Evolutionary conservation across 2,329 filamentous ascomycete genomes (phyloP).

Genomic region (Colletotrichum theobromicola): DNA sequence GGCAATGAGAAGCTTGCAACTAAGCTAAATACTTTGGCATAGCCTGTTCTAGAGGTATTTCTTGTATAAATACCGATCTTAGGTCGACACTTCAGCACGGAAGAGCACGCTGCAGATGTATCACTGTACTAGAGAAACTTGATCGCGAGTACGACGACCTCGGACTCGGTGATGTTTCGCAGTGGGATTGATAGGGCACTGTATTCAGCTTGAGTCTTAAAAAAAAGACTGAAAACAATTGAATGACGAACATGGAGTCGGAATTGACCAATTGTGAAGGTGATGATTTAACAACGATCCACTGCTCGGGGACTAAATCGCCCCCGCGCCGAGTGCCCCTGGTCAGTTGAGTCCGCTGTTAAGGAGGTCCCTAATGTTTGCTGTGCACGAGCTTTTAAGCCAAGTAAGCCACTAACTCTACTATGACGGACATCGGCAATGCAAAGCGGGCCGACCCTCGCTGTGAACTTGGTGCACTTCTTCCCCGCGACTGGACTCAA

Average conservation of each 20-base stretch:
- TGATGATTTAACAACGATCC: background rate
- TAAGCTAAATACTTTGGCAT: background rate
- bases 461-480: background rate
- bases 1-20: background rate
- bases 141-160: background rate
- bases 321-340: background rate
- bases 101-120: background rate
- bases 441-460: background rate
- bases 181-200: background rate
- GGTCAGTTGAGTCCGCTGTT: background rate
- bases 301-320: background rate
- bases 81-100: background rate
- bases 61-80: background rate
- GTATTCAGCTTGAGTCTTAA: background rate
- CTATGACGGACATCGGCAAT: background rate
- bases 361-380: background rate
- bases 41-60: background rate
- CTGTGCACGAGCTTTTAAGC: background rate
- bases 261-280: background rate
- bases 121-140: background rate
- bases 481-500: background rate
- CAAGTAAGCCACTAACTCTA: background rate
- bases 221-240: background rate
- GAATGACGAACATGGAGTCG: background rate
- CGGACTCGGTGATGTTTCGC: background rate